phyloP scores from a whole-genome alignment of 441 rosid genomes.

The Heliophila coronopifolia region DNA sequence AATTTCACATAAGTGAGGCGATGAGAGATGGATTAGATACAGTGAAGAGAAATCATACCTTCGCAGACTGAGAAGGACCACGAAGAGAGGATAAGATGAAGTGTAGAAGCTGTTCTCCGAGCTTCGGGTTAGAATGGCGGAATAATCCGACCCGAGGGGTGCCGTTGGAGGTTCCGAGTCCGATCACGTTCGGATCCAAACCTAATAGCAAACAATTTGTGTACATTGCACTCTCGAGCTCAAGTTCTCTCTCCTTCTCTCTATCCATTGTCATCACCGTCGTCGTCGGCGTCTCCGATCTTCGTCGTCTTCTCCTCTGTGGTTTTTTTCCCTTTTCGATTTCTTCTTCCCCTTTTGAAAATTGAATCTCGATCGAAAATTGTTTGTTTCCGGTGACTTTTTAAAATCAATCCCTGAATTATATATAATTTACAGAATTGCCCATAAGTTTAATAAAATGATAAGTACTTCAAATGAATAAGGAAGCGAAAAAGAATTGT shows the following conservation, averaged over 20 bases:
- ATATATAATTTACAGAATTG: neutral
- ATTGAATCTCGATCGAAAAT: constrained; percentile 35
- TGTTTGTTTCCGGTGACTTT: constrained; percentile 31
- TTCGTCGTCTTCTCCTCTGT: too few species aligned
- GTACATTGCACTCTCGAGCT: constrained; percentile 99
- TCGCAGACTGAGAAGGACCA: constrained; percentile 92
- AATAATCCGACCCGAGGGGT: constrained; percentile 85
- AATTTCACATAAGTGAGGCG: constrained; percentile 6
- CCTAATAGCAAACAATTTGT: constrained; percentile 93
- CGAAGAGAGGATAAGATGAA: constrained; percentile 97
- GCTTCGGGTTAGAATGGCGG: constrained; percentile 99
- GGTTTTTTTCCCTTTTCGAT: neutral
- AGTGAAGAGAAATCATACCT: constrained; percentile 39
- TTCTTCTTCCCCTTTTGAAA: constrained; percentile 9
- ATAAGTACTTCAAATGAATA: too few species aligned
- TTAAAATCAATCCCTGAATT: constrained; percentile 14
- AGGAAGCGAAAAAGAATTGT: too few species aligned
- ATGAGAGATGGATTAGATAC: neutral
- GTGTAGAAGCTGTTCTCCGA: constrained; percentile 98
- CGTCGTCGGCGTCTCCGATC: constrained; percentile 29
- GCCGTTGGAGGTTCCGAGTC: constrained; percentile 72
- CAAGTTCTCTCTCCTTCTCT: constrained; percentile 98
- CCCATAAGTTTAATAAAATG: neutral
- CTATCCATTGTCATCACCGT: constrained; percentile 90
- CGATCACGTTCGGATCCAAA: constrained; percentile 87